These are phyloP conservation scores for Cerioporus squamosus DNA, from an alignment of 1,284 basidiomycete genomes.

Conservation along the genomic window DNA sequence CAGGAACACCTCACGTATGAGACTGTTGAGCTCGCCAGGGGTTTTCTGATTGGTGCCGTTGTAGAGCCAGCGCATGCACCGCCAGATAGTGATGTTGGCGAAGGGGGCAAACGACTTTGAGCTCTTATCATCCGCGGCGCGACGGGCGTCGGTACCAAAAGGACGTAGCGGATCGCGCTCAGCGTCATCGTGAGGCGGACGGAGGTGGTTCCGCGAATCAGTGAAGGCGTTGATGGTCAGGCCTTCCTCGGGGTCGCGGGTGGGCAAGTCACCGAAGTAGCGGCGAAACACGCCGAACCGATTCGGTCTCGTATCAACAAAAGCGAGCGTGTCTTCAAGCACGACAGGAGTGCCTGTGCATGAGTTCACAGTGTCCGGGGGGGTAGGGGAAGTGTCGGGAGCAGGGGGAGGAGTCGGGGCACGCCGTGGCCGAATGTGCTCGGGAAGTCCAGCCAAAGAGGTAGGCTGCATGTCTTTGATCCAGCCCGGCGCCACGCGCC, in stretches of 20 bases:
- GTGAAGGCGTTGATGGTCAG: not conserved
- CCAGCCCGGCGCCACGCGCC: no score
- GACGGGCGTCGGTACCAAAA: not conserved
- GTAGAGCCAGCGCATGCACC: conserved; percentile 15
- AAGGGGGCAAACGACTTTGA: conserved; percentile 2
- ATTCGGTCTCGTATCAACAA: not conserved
- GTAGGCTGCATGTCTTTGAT: not conserved
- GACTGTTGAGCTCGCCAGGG: conserved; percentile 17
- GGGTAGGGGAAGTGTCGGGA: not conserved
- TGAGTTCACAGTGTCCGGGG: not conserved
- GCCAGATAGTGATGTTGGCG: conserved; percentile 1
- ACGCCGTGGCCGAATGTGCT: not conserved
- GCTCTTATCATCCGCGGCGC: not conserved
- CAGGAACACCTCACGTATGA: conserved; percentile 25
- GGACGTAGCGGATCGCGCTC: not conserved
- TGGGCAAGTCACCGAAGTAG: not conserved
- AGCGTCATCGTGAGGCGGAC: not conserved
- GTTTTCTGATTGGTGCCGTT: conserved; percentile 15
- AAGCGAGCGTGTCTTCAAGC: no score
- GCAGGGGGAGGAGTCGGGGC: not conserved
- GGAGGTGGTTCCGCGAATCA: not conserved
- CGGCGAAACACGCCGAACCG: not conserved
- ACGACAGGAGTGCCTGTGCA: not conserved
- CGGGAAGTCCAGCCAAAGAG: not conserved
- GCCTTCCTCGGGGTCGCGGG: not conserved